Evolutionary conservation across 352 stramenopile genomes (phyloP), one percentile per base, ranked within the genome.

Genomic region (Pythium pectinolyticum): DNA sequence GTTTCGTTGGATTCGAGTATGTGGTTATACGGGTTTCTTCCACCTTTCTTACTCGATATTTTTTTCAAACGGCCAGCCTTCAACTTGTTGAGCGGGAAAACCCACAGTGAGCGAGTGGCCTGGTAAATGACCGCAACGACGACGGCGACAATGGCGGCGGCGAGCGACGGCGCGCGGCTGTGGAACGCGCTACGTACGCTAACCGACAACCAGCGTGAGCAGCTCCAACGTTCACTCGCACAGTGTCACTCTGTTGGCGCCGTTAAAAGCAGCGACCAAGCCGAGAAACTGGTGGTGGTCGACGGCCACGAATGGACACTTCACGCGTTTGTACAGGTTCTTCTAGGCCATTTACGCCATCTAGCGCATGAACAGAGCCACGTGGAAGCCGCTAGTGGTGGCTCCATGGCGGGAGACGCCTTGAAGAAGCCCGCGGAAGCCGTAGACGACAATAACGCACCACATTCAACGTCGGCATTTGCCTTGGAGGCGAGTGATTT

Each of bases 81-180:
- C 56, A 56, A 63, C 56, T 49, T 56, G 43, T 63, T 63, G 43
- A 15, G 43, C 43, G 43, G 41, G 30, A 49, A 56, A 64, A 47
- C 39, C 25, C 15, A 40, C n/a, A n/a, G n/a, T n/a, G n/a, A 31
- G 14, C 28, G 9, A 19, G 14, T 37, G 39, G 25, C 12, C 28
- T 1, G 12, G 20, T 5, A 19, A 56, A 50, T 49, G 41, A 49
- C 34, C 28, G 41, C 40, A 22, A 47, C 25, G 14, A 9, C 24
- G 30, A 22, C 40, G 40, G 11, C 45, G 25, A 6, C 31, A 10
- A 22, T 27, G 43, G 40, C 31, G 57, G 10, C 22, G 46, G 17
- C n/a, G 1, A 57, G 20, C 6, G 49, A 46, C 47, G 58, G 39
- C 28, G 28, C 20, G 37, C 35, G 47, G 14, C 32, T 67, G 24